A percentile compares a stretch with the other conserved stretches of the same genome.
These are phyloP conservation scores for Heritiera littoralis DNA, from an alignment of 345 rosid genomes.

Conservation along the genomic window DNA sequence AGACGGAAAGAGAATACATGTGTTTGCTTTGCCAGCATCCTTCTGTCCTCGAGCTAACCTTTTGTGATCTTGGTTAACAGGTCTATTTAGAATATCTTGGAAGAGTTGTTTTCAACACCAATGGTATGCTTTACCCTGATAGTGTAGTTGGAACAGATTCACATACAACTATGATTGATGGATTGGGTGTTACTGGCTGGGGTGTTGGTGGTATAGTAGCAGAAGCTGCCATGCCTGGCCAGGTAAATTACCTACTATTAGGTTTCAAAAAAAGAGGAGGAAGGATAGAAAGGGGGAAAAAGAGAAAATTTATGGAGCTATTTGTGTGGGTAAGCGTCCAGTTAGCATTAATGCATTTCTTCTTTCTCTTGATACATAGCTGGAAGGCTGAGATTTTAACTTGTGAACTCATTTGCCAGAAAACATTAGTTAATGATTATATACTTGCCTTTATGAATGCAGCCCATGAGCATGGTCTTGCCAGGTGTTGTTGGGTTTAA, in stretches of 20 bases:
- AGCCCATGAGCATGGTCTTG: constrained; percentile 99
- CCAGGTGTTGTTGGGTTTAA: constrained; percentile 96
- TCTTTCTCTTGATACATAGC: not conserved
- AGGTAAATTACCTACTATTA: constrained; percentile 47
- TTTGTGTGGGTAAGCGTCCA: not conserved
- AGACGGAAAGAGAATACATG: not conserved
- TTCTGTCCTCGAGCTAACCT: not conserved
- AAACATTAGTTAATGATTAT: not conserved
- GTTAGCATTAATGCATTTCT: not conserved
- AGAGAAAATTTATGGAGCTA: not conserved
- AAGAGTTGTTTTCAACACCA: constrained; percentile 81
- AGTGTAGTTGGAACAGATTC: constrained; percentile 99
- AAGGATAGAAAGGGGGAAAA: constrained; percentile 81
- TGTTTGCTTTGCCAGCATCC: not conserved
- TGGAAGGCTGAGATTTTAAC: not conserved
- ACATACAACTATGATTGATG: constrained; percentile 95
- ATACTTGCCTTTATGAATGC: constrained; percentile 27
- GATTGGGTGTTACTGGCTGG: constrained; percentile 98
- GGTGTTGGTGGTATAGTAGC: constrained; percentile 99
- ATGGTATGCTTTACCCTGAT: constrained; percentile 84
- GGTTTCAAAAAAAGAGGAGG: constrained; percentile 47
- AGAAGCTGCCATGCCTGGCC: constrained; percentile 97
- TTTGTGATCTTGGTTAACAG: constrained; percentile 40
- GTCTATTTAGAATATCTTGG: constrained; percentile 90
- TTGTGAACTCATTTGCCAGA: not conserved